Evolutionary conservation across 495 filamentous ascomycete genomes (phyloP).

Genomic region (Alectoria sarmentosa): DNA sequence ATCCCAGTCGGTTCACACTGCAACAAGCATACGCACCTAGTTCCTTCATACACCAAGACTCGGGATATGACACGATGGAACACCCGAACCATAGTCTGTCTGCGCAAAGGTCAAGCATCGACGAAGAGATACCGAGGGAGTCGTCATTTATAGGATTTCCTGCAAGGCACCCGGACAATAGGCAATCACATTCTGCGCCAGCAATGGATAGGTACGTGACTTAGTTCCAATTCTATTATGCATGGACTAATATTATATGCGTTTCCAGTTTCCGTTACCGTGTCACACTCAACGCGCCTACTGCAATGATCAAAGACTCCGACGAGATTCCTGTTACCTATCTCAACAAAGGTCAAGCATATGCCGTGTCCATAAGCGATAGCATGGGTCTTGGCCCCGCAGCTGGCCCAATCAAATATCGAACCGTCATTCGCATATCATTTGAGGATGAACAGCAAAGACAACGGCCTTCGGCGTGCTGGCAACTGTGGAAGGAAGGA

Average conservation of each 20-base stretch:
- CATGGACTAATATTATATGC: constrained; percentile 29
- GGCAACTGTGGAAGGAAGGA: constrained; percentile 95
- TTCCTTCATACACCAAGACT: constrained; percentile 68
- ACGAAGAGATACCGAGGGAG: constrained; percentile 34
- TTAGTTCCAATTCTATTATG: constrained; percentile 33
- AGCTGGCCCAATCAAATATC: constrained; percentile 52
- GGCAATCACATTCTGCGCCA: constrained; percentile 35
- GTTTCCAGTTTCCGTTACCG: constrained; percentile 75
- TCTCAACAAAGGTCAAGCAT: constrained; percentile 94
- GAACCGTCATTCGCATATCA: constrained; percentile 83
- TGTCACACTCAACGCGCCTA: constrained; percentile 84
- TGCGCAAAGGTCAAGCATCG: constrained; percentile 39
- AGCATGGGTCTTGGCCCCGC: constrained; percentile 34
- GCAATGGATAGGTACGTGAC: constrained; percentile 39
- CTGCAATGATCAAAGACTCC: constrained; percentile 85
- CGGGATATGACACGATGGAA: constrained; percentile 71
- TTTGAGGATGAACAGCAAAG: constrained; percentile 93
- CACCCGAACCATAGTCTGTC: constrained; percentile 55
- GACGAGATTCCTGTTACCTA: constrained; percentile 93
- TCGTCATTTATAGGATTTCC: constrained; percentile 33
- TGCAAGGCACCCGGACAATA: constrained; percentile 25
- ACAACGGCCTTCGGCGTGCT: constrained; percentile 71
- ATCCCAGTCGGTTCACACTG: constrained; percentile 64
- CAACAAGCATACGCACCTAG: constrained; percentile 69
- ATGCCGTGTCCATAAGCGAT: constrained; percentile 73